Evolutionary conservation across 2,329 filamentous ascomycete species (phyloP).

Genomic region (Colletotrichum plurivorum): DNA sequence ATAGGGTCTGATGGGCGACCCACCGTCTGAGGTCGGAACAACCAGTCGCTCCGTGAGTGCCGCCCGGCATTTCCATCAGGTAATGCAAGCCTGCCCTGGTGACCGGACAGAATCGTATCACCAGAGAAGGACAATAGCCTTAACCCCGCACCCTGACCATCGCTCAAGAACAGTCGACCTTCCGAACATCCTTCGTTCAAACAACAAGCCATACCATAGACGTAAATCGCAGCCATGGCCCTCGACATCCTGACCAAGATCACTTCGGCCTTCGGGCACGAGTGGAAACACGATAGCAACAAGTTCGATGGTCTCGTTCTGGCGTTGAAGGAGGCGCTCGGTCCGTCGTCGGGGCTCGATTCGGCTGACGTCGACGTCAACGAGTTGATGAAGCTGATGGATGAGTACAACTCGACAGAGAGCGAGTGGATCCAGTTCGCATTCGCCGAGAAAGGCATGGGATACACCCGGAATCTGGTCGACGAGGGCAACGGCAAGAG

Average conservation of each 20-base stretch:
- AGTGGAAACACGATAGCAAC: conserved; percentile 48
- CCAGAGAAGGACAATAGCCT: conserved; percentile 19
- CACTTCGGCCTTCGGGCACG: conserved; percentile 40
- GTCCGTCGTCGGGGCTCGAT: conserved; percentile 84
- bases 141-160: conserved; percentile 36
- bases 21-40: conserved; percentile 40
- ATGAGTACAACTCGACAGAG: conserved; percentile 77
- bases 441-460: conserved; percentile 76
- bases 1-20: conserved; percentile 25
- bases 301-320: conserved; percentile 79
- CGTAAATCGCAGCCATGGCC: conserved; percentile 48
- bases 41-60: conserved; percentile 38
- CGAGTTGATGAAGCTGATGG: conserved; percentile 80
- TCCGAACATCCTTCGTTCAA: conserved; percentile 8
- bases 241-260: conserved; percentile 50
- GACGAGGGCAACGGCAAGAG: conserved; percentile 89
- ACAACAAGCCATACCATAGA: conserved; percentile 22
- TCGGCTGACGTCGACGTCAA: conserved; percentile 85
- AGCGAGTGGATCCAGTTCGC: conserved; percentile 83
- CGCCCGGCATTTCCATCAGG: conserved; percentile 28
- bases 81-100: conserved; percentile 27
- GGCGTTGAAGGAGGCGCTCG: conserved; percentile 81
- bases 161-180: conserved; percentile 14
- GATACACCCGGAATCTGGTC: conserved; percentile 90
- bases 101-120: conserved; percentile 31